Base-by-base conservation (phyloP, 768 basidiomycete genomes). In the Termitomyces heimii region DNA sequence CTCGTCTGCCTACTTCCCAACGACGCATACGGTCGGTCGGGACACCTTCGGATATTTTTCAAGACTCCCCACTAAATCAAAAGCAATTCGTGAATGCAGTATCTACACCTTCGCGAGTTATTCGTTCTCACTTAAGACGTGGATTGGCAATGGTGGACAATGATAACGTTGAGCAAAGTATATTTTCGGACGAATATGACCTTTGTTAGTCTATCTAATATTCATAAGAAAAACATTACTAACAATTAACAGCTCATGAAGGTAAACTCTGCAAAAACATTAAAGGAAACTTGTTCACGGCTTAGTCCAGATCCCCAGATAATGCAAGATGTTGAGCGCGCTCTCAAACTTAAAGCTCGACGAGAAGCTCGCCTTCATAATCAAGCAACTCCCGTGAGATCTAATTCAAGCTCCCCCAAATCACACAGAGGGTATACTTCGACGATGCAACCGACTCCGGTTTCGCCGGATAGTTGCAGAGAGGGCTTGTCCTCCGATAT, bases 121-220 rank as follows among this genome's bases (percentile, higher is more conserved):
- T 39, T 7, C 43, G 40, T 10, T 50, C 59, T n/a, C 39, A 54
- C n/a, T 48, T 29, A 13, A 42, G 42, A 42, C 60, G 57, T 26
- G 46, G 39, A 9, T 48, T 53, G 8, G 60, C 59, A 43, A 22
- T 31, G 13, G 51, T 52, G 29, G 49, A 58, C 39, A 57, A 58
- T 39, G 60, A 64, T 14, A 29, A 52, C 18, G 26, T 47, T 4
- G 53, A 58, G 34, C 60, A 50, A 56, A 58, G 40, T 54, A 69
- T 72, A 32, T 86, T 89, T 69, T 86, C 87, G 0, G 83, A 91
- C 60, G 89, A 91, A 70, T 90, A 89, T 66, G 86, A 90, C 66
- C 74, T 90, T 59, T 81, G 89, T 91, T 78, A 42, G 32, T 55
- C 10, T 47, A 42, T 44, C 53, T 31, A 39, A 14, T 28, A 18